A percentile compares a stretch with the other conserved stretches of the same genome.
Conservation (phyloP, 805 yeast species). For the Candida andamanensis region DNA sequence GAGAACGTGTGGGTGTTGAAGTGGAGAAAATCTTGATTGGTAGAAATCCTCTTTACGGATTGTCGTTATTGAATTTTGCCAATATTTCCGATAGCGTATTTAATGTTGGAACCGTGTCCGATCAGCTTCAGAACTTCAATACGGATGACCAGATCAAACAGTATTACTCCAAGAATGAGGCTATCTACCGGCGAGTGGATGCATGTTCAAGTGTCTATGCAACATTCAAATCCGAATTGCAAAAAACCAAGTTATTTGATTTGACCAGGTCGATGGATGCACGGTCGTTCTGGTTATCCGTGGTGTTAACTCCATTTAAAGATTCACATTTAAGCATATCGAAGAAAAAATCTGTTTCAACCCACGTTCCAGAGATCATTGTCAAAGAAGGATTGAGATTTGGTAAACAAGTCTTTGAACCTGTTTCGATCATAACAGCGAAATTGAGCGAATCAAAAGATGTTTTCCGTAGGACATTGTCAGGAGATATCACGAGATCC, state of each 20-base stretch:
- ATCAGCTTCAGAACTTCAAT: constrained; percentile 11
- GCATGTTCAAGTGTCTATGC: constrained; percentile 18
- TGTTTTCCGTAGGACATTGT: constrained; percentile 16
- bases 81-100: constrained; percentile 58
- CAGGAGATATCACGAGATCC: constrained; percentile 37
- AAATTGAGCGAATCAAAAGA: constrained; percentile 15
- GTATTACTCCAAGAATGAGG: constrained; percentile 1
- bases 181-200: constrained; percentile 13
- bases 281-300: constrained; percentile 42
- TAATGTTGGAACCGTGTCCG: constrained; percentile 21
- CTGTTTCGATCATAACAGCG: constrained; percentile 29
- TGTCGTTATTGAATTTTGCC: constrained; percentile 51
- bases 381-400: constrained; percentile 67
- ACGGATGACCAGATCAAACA: constrained; percentile 11
- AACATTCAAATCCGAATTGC: constrained; percentile 1
- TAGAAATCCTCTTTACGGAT: constrained; percentile 56
- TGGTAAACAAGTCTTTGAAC: constrained; percentile 51
- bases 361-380: constrained; percentile 44
- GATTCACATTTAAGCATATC: constrained; percentile 28
- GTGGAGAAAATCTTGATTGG: constrained; percentile 71
- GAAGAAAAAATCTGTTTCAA: constrained; percentile 30
- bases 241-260: neutral
- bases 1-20: constrained; percentile 88
- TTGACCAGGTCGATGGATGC: constrained; percentile 7
- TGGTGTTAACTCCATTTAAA: constrained; percentile 47